Percentiles rank a stretch among this genome's conserved stretches.
These are phyloP conservation scores for Pseudoscleropodium purum DNA, from an alignment of 225 moss, liverwort and hornwort species.

Conservation along the genomic window DNA sequence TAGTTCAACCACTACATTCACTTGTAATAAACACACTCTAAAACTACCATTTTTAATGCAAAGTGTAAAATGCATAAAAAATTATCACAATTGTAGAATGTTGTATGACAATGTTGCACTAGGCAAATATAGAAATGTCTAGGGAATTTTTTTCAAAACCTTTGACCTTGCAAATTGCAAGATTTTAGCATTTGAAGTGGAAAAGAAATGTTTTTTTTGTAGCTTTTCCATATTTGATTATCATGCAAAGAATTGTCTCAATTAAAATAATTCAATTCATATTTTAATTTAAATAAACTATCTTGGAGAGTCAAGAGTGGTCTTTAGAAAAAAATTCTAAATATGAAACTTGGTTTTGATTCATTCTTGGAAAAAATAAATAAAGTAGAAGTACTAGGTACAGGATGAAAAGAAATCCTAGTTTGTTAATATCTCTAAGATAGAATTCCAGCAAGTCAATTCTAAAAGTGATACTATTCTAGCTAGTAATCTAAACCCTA, in stretches of 20 bases:
- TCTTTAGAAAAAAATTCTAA: accelerated
- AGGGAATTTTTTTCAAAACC: neutral
- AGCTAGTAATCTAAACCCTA: accelerated
- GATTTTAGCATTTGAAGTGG: neutral
- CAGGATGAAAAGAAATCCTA: neutral
- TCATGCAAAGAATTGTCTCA: neutral
- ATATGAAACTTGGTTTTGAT: neutral
- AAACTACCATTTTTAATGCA: neutral
- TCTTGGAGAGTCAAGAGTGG: accelerated
- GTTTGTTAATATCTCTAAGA: neutral
- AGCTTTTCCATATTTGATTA: neutral
- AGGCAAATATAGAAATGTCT: neutral
- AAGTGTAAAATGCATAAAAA: neutral
- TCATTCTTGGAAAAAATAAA: neutral
- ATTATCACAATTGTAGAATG: neutral
- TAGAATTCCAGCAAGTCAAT: neutral
- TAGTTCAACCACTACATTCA: neutral
- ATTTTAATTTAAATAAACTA: neutral
- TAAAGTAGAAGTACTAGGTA: neutral
- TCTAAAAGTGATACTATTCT: neutral
- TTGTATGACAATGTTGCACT: neutral
- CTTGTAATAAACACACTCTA: too few relatives aligned
- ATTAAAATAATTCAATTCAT: neutral
- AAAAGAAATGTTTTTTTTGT: too few relatives aligned
- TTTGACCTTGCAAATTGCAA: neutral